Evolutionary conservation across 2,329 filamentous ascomycete species (phyloP).

Genomic region (Fusarium setosum): DNA sequence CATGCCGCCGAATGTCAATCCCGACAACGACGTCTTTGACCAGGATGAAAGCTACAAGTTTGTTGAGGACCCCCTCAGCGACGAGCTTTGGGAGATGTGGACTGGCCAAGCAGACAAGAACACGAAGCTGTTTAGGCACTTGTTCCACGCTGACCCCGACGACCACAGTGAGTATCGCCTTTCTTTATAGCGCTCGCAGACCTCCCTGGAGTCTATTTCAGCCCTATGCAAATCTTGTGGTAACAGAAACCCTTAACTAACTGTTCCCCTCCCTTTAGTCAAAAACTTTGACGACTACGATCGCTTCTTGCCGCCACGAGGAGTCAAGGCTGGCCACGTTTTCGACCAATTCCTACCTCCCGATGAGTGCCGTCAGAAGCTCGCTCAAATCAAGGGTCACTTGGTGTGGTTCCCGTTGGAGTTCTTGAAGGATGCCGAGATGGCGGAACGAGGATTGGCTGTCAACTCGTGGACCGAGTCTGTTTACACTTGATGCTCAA

Average conservation of each 20-base stretch:
- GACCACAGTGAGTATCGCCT: constrained; percentile 70
- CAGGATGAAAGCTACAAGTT: constrained; percentile 71
- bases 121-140: constrained; percentile 78
- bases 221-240: neutral
- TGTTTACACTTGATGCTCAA: constrained; percentile 73
- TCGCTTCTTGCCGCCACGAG: constrained; percentile 75
- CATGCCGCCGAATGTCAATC: constrained; percentile 74
- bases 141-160: constrained; percentile 92
- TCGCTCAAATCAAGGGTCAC: constrained; percentile 87
- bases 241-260: constrained; percentile 15
- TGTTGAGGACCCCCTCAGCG: constrained; percentile 77
- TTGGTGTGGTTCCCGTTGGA: constrained; percentile 95
- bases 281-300: constrained; percentile 93
- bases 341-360: constrained; percentile 83
- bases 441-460: constrained; percentile 90
- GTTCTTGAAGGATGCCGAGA: constrained; percentile 84
- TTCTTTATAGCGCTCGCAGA: too few relatives aligned
- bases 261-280: constrained; percentile 58
- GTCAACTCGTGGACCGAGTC: constrained; percentile 90
- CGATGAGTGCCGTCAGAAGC: constrained; percentile 77
- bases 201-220: too few relatives aligned
- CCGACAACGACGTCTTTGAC: constrained; percentile 72
- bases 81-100: constrained; percentile 77
- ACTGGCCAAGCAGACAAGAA: constrained; percentile 75
- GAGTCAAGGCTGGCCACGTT: constrained; percentile 85